Percentiles rank a stretch among this genome's conserved stretches.
These are phyloP conservation scores for Firmiana major DNA, from an alignment of 345 rosid genomes.

Conservation along the genomic window DNA sequence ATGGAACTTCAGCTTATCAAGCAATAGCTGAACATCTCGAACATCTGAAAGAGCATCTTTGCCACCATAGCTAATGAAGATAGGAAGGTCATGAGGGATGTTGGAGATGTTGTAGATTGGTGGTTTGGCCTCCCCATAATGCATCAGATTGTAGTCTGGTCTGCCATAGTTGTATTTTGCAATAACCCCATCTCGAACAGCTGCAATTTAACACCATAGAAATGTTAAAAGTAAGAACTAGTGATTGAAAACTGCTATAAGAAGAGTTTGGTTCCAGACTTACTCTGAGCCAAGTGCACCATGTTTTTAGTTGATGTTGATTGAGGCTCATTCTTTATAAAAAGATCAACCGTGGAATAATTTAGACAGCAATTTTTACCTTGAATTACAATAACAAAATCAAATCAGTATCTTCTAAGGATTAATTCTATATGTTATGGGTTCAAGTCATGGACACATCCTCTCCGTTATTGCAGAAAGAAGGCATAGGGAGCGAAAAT, in stretches of 20 bases:
- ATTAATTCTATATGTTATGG: not conserved
- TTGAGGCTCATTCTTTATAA: constrained; percentile 67
- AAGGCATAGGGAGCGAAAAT: not conserved
- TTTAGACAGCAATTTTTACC: constrained; percentile 91
- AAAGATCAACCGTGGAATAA: constrained; percentile 51
- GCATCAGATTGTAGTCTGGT: constrained; percentile 27
- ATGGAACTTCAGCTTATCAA: constrained; percentile 63
- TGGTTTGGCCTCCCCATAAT: constrained; percentile 32
- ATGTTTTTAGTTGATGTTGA: constrained; percentile 79
- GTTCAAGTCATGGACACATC: too few relatives aligned
- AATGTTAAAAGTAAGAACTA: not conserved
- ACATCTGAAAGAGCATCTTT: constrained; percentile 62
- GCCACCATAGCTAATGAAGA: constrained; percentile 79
- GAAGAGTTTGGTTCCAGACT: constrained; percentile 15
- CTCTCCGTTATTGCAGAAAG: too few relatives aligned
- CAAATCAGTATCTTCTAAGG: not conserved
- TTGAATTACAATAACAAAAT: constrained; percentile 11
- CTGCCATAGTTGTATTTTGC: constrained; percentile 75
- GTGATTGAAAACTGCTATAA: not conserved
- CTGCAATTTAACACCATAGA: constrained; percentile 30
- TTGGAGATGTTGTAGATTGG: constrained; percentile 74
- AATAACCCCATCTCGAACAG: constrained; percentile 51
- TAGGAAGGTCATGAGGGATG: constrained; percentile 61
- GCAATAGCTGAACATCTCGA: constrained; percentile 52
- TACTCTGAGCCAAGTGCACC: constrained; percentile 88